phyloP scores from a whole-genome alignment of 768 basidiomycete species.

The Podaxis sp. region DNA sequence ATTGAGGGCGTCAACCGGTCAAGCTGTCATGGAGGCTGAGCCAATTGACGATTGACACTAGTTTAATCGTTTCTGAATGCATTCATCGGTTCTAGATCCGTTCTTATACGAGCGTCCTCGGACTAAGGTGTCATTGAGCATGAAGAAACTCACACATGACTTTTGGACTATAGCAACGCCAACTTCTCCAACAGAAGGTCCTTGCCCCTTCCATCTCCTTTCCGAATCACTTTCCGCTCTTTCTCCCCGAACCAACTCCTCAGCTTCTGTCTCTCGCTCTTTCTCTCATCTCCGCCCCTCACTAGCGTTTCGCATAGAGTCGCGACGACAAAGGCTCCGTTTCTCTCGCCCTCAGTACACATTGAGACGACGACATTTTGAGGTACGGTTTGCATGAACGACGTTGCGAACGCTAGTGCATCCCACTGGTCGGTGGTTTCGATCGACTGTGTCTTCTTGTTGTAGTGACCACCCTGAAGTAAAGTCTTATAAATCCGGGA shows the following conservation, averaged over 20 bases:
- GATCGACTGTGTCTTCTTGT: slow-evolving; percentile 56
- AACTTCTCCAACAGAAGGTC: slow-evolving; percentile 66
- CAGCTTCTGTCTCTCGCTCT: slow-evolving; percentile 42
- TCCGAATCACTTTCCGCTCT: slow-evolving; percentile 47
- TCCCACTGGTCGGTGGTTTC: slow-evolving; percentile 50
- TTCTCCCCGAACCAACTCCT: slow-evolving; percentile 59
- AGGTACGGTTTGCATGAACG: slow-evolving; percentile 57
- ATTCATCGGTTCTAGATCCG: not conserved
- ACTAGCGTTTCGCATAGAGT: slow-evolving; percentile 66
- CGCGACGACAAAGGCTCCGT: slow-evolving; percentile 75
- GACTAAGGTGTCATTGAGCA: not conserved
- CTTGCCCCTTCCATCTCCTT: slow-evolving; percentile 66
- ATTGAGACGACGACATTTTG: slow-evolving; percentile 52
- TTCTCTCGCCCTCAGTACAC: slow-evolving; percentile 51
- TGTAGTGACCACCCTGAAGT: slow-evolving; percentile 89
- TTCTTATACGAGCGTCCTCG: not conserved
- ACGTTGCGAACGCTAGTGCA: slow-evolving; percentile 54
- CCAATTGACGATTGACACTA: not conserved
- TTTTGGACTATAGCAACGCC: slow-evolving; percentile 27
- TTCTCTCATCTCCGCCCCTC: slow-evolving; percentile 30
- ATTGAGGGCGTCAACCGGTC: not conserved
- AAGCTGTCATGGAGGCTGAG: not conserved
- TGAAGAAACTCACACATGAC: not conserved
- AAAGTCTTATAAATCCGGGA: slow-evolving; percentile 87
- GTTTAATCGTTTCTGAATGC: too few relatives aligned